Evolutionary conservation across 176 grass and related monocot species (phyloP).

Genomic region (Carex parvula): DNA sequence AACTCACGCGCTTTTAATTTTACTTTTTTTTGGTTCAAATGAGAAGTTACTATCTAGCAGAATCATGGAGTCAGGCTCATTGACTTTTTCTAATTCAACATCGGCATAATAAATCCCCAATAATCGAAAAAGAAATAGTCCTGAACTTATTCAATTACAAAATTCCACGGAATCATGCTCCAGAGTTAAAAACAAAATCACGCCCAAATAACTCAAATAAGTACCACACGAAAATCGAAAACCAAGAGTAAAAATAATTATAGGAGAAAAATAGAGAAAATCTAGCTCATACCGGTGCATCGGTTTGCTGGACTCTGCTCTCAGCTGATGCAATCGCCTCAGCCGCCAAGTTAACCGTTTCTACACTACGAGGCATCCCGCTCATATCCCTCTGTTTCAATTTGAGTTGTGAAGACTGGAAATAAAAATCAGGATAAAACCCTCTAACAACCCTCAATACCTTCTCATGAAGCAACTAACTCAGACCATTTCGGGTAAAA

Average conservation of each 20-base stretch:
- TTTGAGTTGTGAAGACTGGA: neutral
- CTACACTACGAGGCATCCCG: constrained; percentile 32
- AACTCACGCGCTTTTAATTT: neutral
- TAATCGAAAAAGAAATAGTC: neutral
- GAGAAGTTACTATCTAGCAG: no score
- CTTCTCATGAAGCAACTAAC: neutral
- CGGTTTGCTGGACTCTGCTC: constrained; percentile 29
- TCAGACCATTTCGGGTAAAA: neutral
- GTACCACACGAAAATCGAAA: neutral
- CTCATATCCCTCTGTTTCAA: constrained; percentile 24
- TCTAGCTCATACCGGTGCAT: constrained; percentile 22
- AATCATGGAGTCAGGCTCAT: no score
- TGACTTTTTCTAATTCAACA: no score
- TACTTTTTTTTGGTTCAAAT: neutral
- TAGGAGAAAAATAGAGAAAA: neutral
- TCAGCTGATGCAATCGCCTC: constrained; percentile 50
- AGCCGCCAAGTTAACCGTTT: constrained; percentile 62
- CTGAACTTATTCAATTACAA: neutral
- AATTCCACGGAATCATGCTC: neutral
- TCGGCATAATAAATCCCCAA: neutral
- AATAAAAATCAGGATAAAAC: neutral
- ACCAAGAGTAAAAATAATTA: neutral
- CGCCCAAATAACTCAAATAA: neutral
- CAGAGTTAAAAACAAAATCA: neutral
- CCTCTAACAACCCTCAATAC: constrained; percentile 12